Evolutionary conservation across 2,329 filamentous ascomycete genomes (phyloP).

Genomic region (Monosporascus sp.): DNA sequence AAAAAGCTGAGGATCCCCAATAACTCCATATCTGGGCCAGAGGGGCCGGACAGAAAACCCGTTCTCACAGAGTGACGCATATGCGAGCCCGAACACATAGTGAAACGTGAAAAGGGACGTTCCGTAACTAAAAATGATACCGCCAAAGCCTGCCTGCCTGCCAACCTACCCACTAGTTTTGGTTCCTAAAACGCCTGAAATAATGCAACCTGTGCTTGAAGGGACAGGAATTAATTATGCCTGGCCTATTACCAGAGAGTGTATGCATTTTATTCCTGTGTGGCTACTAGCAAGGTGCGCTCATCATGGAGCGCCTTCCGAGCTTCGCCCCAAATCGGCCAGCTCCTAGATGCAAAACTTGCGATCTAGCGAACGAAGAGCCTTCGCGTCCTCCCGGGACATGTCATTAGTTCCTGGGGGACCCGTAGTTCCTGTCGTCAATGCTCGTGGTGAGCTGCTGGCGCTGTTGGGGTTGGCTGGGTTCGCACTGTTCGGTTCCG

Average conservation of each 20-base stretch:
- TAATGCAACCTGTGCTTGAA: neutral
- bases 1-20: too few species aligned
- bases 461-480: slow-evolving; percentile 35
- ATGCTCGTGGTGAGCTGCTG: slow-evolving; percentile 42
- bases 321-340: neutral
- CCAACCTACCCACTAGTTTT: neutral
- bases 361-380: slow-evolving; percentile 59
- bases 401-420: slow-evolving; percentile 7
- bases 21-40: too few species aligned
- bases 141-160: neutral
- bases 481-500: slow-evolving; percentile 41
- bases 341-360: slow-evolving; percentile 39
- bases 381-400: slow-evolving; percentile 56
- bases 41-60: too few species aligned
- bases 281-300: neutral
- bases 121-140: neutral
- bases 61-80: too few species aligned
- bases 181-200: neutral
- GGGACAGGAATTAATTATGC: neutral
- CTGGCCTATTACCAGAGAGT: neutral
- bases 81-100: neutral
- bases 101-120: neutral
- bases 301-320: neutral
- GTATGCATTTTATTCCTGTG: neutral
- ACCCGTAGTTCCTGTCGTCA: slow-evolving; percentile 15